Evolutionary conservation across 257 asterid species (phyloP).

Genomic region (Gentiana dahurica): DNA sequence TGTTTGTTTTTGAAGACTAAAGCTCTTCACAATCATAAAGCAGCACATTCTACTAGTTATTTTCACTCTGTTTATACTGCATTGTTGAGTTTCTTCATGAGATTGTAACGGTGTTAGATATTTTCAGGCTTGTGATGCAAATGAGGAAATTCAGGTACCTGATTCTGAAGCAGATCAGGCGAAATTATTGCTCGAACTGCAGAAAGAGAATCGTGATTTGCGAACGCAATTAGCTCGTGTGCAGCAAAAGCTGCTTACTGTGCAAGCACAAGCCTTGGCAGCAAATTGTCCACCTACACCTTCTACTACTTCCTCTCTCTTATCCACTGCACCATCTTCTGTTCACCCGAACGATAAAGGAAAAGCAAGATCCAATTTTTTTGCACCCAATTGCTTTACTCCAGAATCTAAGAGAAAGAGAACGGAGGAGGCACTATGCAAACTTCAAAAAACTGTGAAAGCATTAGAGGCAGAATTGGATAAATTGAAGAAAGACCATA

Average conservation of each 20-base stretch:
- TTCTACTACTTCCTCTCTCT: conserved; percentile 27
- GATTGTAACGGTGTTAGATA: not conserved
- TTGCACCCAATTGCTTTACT: conserved; percentile 37
- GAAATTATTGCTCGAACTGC: conserved; percentile 48
- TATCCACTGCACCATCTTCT: conserved; percentile 33
- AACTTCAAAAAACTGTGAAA: conserved; percentile 31
- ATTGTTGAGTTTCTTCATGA: too few species aligned
- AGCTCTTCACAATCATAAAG: too few species aligned
- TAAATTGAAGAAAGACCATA: conserved; percentile 47
- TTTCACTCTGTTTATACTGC: too few species aligned
- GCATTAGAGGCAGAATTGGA: conserved; percentile 39
- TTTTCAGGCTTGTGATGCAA: conserved; percentile 34
- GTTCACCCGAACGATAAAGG: conserved; percentile 24
- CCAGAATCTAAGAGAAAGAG: conserved; percentile 42
- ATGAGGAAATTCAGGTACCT: conserved; percentile 40
- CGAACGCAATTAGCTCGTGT: conserved; percentile 48
- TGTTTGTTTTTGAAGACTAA: too few species aligned
- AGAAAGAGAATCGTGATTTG: conserved; percentile 46
- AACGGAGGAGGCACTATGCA: conserved; percentile 20
- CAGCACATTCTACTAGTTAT: too few species aligned
- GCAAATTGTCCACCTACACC: conserved; percentile 40
- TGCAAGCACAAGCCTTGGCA: conserved; percentile 52
- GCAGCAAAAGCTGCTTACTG: conserved; percentile 37
- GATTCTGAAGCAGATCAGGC: conserved; percentile 49
- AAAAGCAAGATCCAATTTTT: conserved; percentile 32